Evolutionary conservation across 495 filamentous ascomycete genomes (phyloP).

Genomic region (Clavariopsis aquatica): DNA sequence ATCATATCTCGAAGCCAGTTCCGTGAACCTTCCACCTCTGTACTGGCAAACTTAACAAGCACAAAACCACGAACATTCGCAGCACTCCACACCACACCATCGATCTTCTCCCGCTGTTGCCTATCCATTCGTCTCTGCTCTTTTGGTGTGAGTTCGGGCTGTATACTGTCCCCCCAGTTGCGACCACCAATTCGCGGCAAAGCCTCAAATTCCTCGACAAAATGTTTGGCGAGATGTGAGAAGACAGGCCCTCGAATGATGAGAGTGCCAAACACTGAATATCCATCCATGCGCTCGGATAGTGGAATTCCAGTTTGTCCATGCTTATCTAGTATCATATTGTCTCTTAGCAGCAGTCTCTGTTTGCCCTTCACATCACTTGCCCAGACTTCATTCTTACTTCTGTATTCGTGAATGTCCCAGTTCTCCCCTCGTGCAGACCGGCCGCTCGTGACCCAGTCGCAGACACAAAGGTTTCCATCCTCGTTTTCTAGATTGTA

Average conservation of each 20-base stretch:
- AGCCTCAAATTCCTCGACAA: slow-evolving; percentile 71
- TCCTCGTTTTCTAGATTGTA: slow-evolving; percentile 65
- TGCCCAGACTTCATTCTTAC: slow-evolving; percentile 82
- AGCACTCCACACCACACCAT: slow-evolving; percentile 79
- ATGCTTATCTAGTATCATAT: slow-evolving; percentile 67
- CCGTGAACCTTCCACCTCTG: slow-evolving; percentile 62
- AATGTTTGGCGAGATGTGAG: slow-evolving; percentile 62
- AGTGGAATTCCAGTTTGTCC: slow-evolving; percentile 44
- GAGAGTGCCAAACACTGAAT: slow-evolving; percentile 76
- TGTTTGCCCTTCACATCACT: slow-evolving; percentile 42
- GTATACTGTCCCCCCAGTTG: slow-evolving; percentile 60
- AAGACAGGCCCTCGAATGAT: slow-evolving; percentile 77
- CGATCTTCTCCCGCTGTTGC: slow-evolving; percentile 55
- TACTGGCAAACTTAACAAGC: slow-evolving; percentile 80
- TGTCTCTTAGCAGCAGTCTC: slow-evolving; percentile 77
- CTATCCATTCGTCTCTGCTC: slow-evolving; percentile 47
- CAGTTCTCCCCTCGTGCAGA: slow-evolving; percentile 86
- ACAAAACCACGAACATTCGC: slow-evolving; percentile 80
- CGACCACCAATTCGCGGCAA: slow-evolving; percentile 82
- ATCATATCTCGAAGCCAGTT: slow-evolving; percentile 62
- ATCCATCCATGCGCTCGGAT: slow-evolving; percentile 61
- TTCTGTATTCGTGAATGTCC: slow-evolving; percentile 74
- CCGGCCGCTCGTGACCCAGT: slow-evolving; percentile 92
- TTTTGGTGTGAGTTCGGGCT: slow-evolving; percentile 42
- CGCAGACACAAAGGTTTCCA: slow-evolving; percentile 72